Conservation (phyloP, 768 basidiomycete genomes). For the Mycena filopes region DNA sequence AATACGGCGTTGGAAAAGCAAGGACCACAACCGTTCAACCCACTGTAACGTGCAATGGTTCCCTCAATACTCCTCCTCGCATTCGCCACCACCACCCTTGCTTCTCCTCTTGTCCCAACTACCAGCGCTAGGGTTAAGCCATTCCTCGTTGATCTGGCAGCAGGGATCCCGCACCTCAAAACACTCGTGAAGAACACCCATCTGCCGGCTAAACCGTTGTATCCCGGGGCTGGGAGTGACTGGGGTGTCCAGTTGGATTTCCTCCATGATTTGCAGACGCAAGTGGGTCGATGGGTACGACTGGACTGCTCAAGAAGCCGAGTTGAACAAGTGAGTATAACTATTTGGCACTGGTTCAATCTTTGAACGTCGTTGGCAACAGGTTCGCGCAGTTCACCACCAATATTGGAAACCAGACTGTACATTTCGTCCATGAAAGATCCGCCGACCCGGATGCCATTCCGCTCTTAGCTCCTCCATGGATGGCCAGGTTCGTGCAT, state of each 20-base stretch:
- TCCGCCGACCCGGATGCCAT: constrained; percentile 19
- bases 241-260: constrained; percentile 12
- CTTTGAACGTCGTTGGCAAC: too few species aligned
- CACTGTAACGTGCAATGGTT: not conserved
- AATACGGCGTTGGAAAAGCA: too few species aligned
- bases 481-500: constrained; percentile 24
- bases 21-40: not conserved
- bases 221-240: constrained; percentile 2
- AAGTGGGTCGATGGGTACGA: constrained; percentile 15
- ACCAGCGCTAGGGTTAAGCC: not conserved
- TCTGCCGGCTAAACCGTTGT: constrained; percentile 10
- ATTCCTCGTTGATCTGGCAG: constrained; percentile 13
- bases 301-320: constrained; percentile 17
- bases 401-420: constrained; percentile 25
- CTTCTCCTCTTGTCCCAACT: not conserved
- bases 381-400: constrained; percentile 30
- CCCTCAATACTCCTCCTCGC: not conserved
- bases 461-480: constrained; percentile 21
- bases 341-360: not conserved
- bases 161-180: constrained; percentile 12
- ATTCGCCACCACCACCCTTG: not conserved
- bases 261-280: constrained; percentile 9
- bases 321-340: constrained; percentile 15
- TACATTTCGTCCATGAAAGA: constrained; percentile 29
- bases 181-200: constrained; percentile 15